Evolutionary conservation across 148 eudicot species (phyloP).

Genomic region (Cornus suecica): DNA sequence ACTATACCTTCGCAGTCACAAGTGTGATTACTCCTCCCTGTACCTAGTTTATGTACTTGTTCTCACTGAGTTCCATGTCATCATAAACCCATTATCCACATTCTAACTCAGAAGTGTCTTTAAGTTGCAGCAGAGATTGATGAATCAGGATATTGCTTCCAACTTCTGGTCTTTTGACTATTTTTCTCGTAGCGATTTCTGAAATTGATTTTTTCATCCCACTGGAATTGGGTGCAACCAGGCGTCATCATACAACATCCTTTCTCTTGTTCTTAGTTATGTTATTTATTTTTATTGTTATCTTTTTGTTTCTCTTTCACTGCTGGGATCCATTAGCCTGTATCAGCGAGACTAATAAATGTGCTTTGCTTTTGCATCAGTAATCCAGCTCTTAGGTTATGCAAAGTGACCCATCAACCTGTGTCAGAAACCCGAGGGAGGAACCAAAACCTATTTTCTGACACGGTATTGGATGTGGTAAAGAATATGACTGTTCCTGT

Average conservation of each 20-base stretch:
- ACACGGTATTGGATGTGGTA: conserved; percentile 37
- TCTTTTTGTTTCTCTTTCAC: not conserved
- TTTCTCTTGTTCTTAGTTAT: not conserved
- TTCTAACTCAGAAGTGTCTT: not conserved
- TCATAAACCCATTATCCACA: not conserved
- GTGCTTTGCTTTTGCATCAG: conserved; percentile 30
- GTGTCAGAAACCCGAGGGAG: conserved; percentile 29
- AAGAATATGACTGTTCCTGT: conserved; percentile 45
- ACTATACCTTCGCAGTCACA: not conserved
- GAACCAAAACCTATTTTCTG: conserved; percentile 42
- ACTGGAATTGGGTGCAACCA: not conserved
- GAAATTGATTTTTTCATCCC: not conserved
- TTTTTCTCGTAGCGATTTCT: not conserved
- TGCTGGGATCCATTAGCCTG: not conserved
- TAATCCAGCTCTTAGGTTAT: conserved; percentile 33
- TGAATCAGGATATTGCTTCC: not conserved
- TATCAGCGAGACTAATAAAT: conserved; percentile 1
- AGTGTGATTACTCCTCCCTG: not conserved
- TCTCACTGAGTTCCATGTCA: not conserved
- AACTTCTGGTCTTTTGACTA: not conserved
- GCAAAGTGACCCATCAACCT: conserved; percentile 53
- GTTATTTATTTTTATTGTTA: not conserved
- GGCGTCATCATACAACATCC: not conserved
- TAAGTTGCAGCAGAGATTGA: not conserved
- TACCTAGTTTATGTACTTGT: not conserved